Evolutionary conservation across 495 filamentous ascomycete genomes (phyloP).

Genomic region (Copromyces sp.): DNA sequence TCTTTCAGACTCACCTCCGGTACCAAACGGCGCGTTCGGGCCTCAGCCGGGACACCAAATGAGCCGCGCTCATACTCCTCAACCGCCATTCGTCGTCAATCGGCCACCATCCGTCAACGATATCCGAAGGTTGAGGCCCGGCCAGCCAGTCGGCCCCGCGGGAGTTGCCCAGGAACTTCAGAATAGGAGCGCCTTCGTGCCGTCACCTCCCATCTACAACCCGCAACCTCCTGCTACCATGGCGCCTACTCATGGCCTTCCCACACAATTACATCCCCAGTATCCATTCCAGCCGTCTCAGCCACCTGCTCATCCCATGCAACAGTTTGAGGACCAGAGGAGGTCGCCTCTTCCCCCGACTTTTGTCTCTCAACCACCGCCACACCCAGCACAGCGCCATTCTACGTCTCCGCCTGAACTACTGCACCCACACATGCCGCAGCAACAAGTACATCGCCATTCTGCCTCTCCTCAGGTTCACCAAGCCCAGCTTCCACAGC

Average conservation of each 20-base stretch:
- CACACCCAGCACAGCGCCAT: constrained; percentile 7
- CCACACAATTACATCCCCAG: constrained; percentile 45
- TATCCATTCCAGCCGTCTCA: constrained; percentile 28
- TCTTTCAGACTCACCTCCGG: constrained; percentile 82
- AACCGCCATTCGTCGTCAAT: constrained; percentile 60
- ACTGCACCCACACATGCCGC: constrained; percentile 36
- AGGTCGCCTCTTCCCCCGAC: constrained; percentile 50
- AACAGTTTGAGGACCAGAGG: constrained; percentile 59
- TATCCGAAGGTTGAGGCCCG: constrained; percentile 58
- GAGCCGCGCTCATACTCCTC: constrained; percentile 67
- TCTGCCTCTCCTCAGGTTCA: constrained; percentile 28
- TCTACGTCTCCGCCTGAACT: constrained; percentile 29
- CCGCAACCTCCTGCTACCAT: constrained; percentile 49
- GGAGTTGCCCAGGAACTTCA: not conserved
- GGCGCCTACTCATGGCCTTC: constrained; percentile 32
- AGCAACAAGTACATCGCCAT: constrained; percentile 43
- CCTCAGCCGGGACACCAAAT: constrained; percentile 23
- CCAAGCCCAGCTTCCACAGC: constrained; percentile 26
- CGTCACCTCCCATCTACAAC: constrained; percentile 77
- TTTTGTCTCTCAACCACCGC: constrained; percentile 37
- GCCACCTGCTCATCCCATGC: constrained; percentile 35
- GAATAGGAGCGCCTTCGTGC: constrained; percentile 77
- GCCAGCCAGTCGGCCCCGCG: constrained; percentile 42
- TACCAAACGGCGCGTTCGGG: constrained; percentile 67
- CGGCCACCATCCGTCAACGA: constrained; percentile 77